A percentile compares a stretch with the other conserved stretches of the same genome.
These are phyloP conservation scores for Cryptosporidium felis DNA, from an alignment of 169 alveolate genomes.

Conservation along the genomic window DNA sequence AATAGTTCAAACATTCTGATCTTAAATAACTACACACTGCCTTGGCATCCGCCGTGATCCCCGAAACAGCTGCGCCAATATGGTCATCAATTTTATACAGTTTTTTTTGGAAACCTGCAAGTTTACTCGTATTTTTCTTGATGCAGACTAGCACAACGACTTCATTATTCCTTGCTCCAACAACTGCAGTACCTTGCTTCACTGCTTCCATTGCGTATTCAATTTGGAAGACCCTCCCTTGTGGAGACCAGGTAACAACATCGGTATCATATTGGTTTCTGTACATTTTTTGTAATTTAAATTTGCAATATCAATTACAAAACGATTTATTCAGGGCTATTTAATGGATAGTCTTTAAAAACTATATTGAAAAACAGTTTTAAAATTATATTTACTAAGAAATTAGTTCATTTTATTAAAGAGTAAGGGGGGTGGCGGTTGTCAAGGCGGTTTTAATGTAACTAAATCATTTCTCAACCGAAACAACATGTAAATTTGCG, in stretches of 20 bases:
- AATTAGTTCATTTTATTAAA: too few relatives aligned
- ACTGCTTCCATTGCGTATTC: slow-evolving; percentile 98
- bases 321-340: too few relatives aligned
- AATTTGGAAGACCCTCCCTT: slow-evolving; percentile 91
- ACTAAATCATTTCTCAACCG: too few relatives aligned
- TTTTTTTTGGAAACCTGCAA: slow-evolving; percentile 94
- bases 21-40: slow-evolving; percentile 87
- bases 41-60: slow-evolving; percentile 98
- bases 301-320: too few relatives aligned
- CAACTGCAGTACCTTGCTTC: slow-evolving; percentile 90
- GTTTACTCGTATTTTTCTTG: slow-evolving; percentile 87
- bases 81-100: slow-evolving; percentile 94
- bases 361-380: too few relatives aligned
- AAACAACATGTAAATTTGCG: too few relatives aligned
- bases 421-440: neutral
- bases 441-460: too few relatives aligned
- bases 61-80: slow-evolving; percentile 96
- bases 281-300: too few relatives aligned
- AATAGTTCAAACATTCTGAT: slow-evolving; percentile 93
- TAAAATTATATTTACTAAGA: too few relatives aligned
- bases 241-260: slow-evolving; percentile 94
- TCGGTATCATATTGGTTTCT: slow-evolving; percentile 93
- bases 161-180: slow-evolving; percentile 45
- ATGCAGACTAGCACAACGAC: slow-evolving; percentile 20
- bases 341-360: too few relatives aligned